A percentile compares a stretch with the other conserved stretches of the same genome.
Conservation (phyloP, 352 stramenopile species). For the Globisporangium cederbergense region DNA sequence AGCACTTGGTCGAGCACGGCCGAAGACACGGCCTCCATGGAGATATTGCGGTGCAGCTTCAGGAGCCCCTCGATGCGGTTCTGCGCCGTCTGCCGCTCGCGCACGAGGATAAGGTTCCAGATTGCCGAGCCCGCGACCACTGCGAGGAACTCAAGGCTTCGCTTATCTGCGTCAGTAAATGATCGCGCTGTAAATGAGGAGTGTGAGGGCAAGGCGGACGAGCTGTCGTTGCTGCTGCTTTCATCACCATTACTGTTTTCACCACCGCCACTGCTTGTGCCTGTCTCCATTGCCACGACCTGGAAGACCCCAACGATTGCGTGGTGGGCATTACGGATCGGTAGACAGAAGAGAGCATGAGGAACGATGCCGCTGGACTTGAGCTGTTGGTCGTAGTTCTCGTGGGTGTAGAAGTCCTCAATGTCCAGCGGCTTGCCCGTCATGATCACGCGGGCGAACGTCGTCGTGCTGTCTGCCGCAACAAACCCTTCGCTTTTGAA, state of each 20-base stretch:
- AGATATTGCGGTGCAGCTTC: slow-evolving; percentile 71
- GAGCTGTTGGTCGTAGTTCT: slow-evolving; percentile 46
- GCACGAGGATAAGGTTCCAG: slow-evolving; percentile 64
- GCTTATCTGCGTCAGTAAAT: slow-evolving; percentile 43
- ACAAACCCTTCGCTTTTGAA: slow-evolving; percentile 58
- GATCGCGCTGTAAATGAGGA: background rate
- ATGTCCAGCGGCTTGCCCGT: slow-evolving; percentile 51
- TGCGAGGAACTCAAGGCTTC: slow-evolving; percentile 52
- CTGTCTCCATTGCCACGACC: slow-evolving; percentile 24
- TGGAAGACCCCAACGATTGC: slow-evolving; percentile 59
- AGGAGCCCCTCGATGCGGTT: slow-evolving; percentile 66
- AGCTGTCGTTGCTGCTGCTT: background rate
- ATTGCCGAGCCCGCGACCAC: slow-evolving; percentile 59
- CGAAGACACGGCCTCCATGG: slow-evolving; percentile 58
- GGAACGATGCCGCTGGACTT: slow-evolving; percentile 31
- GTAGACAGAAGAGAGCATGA: slow-evolving; percentile 54
- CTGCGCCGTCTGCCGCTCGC: slow-evolving; percentile 60
- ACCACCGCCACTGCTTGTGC: slow-evolving; percentile 2
- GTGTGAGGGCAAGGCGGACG: background rate
- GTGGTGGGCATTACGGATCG: slow-evolving; percentile 62
- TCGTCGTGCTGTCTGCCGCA: slow-evolving; percentile 50
- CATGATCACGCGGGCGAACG: slow-evolving; percentile 67
- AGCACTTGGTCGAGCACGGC: slow-evolving; percentile 61
- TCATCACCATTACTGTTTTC: background rate
- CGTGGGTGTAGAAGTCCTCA: slow-evolving; percentile 54